These are phyloP conservation scores for Coniochaeta sp. DNA, from an alignment of 2,329 filamentous ascomycete genomes.

Conservation along the genomic window DNA sequence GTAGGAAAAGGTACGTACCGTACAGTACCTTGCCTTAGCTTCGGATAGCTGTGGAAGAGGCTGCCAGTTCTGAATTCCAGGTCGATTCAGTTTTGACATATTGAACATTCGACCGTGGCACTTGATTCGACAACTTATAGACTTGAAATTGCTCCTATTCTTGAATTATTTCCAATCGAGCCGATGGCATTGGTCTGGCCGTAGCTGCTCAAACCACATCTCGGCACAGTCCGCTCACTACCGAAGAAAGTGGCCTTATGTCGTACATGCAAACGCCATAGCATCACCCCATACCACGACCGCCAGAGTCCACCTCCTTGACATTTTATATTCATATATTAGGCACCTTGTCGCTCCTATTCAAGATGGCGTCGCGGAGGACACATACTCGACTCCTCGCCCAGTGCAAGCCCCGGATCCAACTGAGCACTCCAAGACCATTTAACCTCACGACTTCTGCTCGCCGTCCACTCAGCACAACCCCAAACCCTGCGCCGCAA, in stretches of 20 bases:
- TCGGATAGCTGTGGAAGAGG: neutral
- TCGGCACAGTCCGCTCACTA: neutral
- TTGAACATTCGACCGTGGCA: conserved; percentile 4
- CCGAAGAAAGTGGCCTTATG: conserved; percentile 17
- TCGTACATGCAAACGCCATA: conserved; percentile 4
- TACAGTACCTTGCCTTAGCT: too few species aligned
- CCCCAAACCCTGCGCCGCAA: conserved; percentile 5
- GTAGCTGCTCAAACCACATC: neutral
- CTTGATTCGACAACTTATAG: neutral
- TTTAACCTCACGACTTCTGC: conserved; percentile 3
- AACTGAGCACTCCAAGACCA: conserved; percentile 9
- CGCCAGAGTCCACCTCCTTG: neutral
- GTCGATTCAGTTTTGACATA: too few species aligned
- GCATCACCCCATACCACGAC: conserved; percentile 14
- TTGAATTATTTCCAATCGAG: neutral
- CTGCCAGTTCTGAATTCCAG: neutral
- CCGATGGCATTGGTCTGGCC: neutral
- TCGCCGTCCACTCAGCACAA: conserved; percentile 11
- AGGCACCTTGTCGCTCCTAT: neutral
- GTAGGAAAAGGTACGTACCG: too few species aligned
- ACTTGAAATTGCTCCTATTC: neutral
- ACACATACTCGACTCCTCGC: conserved; percentile 12
- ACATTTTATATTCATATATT: conserved; percentile 4
- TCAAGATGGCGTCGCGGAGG: conserved; percentile 16
- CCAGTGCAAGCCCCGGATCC: conserved; percentile 14